Percentiles rank a stretch among this genome's conserved stretches.
phyloP scores from a whole-genome alignment of 164 flowering plant genomes.

The Annona squamosa region DNA sequence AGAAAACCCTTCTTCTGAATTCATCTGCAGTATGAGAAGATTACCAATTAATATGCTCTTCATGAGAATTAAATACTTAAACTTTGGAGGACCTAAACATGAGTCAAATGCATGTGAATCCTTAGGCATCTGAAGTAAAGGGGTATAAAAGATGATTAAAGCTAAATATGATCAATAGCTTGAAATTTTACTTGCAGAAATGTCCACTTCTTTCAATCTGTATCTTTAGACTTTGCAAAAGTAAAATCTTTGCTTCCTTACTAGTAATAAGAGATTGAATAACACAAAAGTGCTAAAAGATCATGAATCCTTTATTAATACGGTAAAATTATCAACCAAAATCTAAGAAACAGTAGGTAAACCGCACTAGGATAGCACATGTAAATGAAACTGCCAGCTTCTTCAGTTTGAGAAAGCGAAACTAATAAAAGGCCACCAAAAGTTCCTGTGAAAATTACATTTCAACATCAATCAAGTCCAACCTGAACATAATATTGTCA shows the following conservation, averaged over 20 bases:
- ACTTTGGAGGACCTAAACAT: not conserved
- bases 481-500: not conserved
- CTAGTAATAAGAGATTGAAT: not conserved
- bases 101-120: not conserved
- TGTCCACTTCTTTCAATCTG: not conserved
- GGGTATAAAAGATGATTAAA: not conserved
- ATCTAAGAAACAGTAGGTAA: not conserved
- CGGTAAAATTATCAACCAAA: not conserved
- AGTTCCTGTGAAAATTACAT: not conserved
- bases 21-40: constrained; percentile 45
- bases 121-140: not conserved
- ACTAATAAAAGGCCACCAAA: not conserved
- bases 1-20: constrained; percentile 79
- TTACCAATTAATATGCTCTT: not conserved
- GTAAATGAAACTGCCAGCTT: not conserved
- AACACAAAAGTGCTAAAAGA: not conserved
- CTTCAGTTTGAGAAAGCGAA: not conserved
- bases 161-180: not conserved
- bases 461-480: not conserved
- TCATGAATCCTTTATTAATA: not conserved
- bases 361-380: not conserved
- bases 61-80: not conserved
- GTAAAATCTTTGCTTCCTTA: not conserved
- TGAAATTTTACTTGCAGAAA: not conserved
- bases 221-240: not conserved